Evolutionary conservation across 306 rosid genomes (phyloP), one percentile per base, ranked within the genome.

Genomic region (Pterocarpus santalinus): DNA sequence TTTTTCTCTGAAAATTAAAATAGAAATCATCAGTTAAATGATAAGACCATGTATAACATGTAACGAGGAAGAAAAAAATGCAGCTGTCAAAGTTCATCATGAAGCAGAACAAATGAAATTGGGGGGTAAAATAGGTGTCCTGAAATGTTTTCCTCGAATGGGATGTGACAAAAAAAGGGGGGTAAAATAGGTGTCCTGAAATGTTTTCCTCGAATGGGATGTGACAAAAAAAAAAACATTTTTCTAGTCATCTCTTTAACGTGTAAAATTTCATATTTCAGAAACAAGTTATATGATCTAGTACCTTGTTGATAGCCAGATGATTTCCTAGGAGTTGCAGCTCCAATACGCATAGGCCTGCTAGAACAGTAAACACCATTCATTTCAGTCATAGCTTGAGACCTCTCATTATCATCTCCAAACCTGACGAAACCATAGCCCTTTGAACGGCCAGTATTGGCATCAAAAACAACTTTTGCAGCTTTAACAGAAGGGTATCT

Each of bases 361-460:
- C 94, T 94, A 12, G 98, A 92, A 84, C 98, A 94, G 88, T 86
- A 90, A 38, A 85, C 78, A 63, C 98, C 98, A 63, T 90, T 88
- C 98, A 94, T 94, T 84, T 94, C 97, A 74, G 86, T 81, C 94
- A 94, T 85, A 67, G 98, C 97, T 68, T 88, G 91, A 8, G 94
- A 85, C 85, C 97, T 87, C 81, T 94, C 98, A 63, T 62, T 87
- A 72, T 94, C 98, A 70, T 94, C 97, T 66, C 93, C 98, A 81
- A 94, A 94, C 92, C 98, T 89, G 81, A 94, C 98, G 87, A 94
- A 94, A 77, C 98, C 98, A 60, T 94, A 94, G 60, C 98, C 98
- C 92, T 94, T 94, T 75, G 98, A 92, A 75, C 97, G 97, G 22
- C 97, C 97, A 58, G 98, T 92, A 76, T 80, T 94, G 85, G 97